phyloP scores from a whole-genome alignment of 2,329 filamentous ascomycete genomes.

The Basipetospora chlamydospora region DNA sequence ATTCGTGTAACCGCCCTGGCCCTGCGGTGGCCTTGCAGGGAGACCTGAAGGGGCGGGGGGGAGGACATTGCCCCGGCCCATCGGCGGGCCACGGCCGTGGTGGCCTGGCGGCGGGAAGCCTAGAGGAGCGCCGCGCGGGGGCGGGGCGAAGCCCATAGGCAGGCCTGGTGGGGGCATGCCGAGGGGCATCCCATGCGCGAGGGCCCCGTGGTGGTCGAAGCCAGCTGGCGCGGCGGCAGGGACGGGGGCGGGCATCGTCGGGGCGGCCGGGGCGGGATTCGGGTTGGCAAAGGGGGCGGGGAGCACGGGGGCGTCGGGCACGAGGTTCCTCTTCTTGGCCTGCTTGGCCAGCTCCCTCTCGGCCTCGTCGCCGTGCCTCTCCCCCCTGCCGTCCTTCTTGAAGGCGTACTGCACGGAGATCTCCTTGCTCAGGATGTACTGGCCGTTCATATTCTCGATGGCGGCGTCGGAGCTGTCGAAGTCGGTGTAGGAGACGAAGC shows the following conservation, averaged over 20 bases:
- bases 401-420: slow-evolving; percentile 96
- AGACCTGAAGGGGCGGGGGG: slow-evolving; percentile 35
- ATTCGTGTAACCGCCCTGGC: slow-evolving; percentile 29
- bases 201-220: slow-evolving; percentile 20
- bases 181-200: slow-evolving; percentile 12
- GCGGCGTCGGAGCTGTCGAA: slow-evolving; percentile 92
- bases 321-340: slow-evolving; percentile 86
- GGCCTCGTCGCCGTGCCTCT: slow-evolving; percentile 86
- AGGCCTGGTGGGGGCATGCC: slow-evolving; percentile 13
- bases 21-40: slow-evolving; percentile 33
- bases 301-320: slow-evolving; percentile 62
- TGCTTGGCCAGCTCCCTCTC: slow-evolving; percentile 84
- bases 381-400: slow-evolving; percentile 97
- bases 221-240: slow-evolving; percentile 10
- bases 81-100: slow-evolving; percentile 14
- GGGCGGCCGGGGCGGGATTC: slow-evolving; percentile 11
- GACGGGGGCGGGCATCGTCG: slow-evolving; percentile 9
- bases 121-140: slow-evolving; percentile 18
- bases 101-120: slow-evolving; percentile 18
- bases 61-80: no score
- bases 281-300: slow-evolving; percentile 54
- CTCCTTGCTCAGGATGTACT: slow-evolving; percentile 95
- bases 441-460: slow-evolving; percentile 82
- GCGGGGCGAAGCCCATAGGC: slow-evolving; percentile 23
- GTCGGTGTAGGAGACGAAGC: slow-evolving; percentile 82